A percentile compares a stretch with the other conserved stretches of the same genome.
Conservation (phyloP, 306 rosid genomes). For the Prunus campanulata region DNA sequence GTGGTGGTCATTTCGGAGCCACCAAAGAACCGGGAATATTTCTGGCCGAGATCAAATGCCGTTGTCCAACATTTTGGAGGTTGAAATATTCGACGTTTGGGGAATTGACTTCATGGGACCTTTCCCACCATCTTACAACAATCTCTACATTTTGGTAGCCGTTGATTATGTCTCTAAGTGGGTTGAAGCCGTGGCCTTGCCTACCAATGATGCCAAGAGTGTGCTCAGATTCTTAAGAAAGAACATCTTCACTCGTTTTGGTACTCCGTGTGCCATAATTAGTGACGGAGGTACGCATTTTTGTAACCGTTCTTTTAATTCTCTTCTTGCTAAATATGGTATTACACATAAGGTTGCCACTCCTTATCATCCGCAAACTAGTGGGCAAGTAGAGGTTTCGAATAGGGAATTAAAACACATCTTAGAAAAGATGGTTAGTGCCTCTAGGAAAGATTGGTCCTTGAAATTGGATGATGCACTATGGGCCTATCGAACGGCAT, state of each 20-base stretch:
- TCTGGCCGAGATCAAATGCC: background rate
- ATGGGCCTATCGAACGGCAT: background rate
- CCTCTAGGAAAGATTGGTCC: background rate
- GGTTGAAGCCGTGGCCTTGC: background rate
- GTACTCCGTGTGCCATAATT: background rate
- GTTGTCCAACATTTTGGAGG: background rate
- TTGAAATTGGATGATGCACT: background rate
- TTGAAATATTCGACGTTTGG: background rate
- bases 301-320: background rate
- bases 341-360: too few relatives aligned
- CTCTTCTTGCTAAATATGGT: too few relatives aligned
- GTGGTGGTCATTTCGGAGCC: background rate
- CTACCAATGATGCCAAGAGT: background rate
- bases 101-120: background rate
- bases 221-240: background rate
- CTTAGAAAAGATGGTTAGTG: background rate
- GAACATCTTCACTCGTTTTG: background rate
- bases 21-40: background rate
- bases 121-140: background rate
- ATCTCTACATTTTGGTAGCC: background rate
- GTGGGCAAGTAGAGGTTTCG: too few relatives aligned
- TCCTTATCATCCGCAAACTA: too few relatives aligned
- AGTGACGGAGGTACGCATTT: background rate
- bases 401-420: background rate
- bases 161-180: background rate